Percentiles rank a stretch among this genome's conserved stretches.
Conservation (phyloP, 2,329 filamentous ascomycete genomes). For the Proliferodiscus dingleyae region DNA sequence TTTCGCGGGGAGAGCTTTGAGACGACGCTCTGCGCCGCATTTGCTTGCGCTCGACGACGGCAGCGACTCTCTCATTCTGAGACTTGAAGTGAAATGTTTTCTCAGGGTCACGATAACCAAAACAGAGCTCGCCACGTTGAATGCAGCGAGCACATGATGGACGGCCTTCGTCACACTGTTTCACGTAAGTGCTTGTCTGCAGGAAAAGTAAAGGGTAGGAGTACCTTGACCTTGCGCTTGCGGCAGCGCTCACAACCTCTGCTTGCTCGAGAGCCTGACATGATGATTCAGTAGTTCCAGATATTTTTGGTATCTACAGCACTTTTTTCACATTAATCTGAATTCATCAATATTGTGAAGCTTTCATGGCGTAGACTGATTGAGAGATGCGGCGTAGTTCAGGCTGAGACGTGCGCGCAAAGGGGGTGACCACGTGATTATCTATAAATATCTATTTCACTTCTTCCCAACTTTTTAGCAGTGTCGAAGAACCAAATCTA, state of each 20-base stretch:
- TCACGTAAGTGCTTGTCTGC: background rate
- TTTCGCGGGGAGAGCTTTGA: background rate
- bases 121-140: constrained; percentile 34
- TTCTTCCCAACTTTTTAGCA: no score
- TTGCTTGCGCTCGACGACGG: constrained; percentile 1
- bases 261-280: constrained; percentile 15
- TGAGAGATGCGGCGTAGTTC: no score
- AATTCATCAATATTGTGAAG: no score
- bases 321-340: no score
- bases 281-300: constrained; percentile 1
- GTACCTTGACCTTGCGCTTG: constrained; percentile 29
- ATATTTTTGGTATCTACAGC: constrained; percentile 2
- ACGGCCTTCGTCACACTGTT: constrained; percentile 32
- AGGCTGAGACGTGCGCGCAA: no score
- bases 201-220: background rate
- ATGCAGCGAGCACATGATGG: constrained; percentile 36
- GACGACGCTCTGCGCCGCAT: constrained; percentile 2
- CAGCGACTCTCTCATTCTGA: constrained; percentile 28
- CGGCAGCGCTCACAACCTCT: constrained; percentile 33
- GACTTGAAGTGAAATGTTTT: constrained; percentile 34
- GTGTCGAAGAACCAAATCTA: no score
- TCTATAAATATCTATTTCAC: no score
- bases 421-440: no score
- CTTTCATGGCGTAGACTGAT: no score
- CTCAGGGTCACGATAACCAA: constrained; percentile 36